Evolutionary conservation across 768 basidiomycete species (phyloP), one percentile per base, ranked within the genome.

Genomic region (Pisolithus sp.): DNA sequence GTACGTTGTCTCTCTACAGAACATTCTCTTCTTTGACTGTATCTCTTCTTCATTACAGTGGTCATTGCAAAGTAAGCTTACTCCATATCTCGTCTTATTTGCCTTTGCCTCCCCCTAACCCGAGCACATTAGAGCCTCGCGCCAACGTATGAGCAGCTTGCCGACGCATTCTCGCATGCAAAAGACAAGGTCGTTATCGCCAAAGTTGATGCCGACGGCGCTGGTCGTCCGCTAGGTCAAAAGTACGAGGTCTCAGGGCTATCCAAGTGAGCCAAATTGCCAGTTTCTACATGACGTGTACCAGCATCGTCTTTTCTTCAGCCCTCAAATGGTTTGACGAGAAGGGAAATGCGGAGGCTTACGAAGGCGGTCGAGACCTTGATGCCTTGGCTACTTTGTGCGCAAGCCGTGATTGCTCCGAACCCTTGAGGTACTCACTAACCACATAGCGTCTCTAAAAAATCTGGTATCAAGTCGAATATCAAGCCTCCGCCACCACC

Each of bases 121-220:
- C 13, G 13, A n/a, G 30, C 17, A 13, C n/a, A 34, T 37, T 60
- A 92, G 90, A 91, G 79, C 71, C 86, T 95, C 53, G 93, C 91
- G 0, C 93, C 94, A 3, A 68, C 73, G 0, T 97, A 90, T 57
- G 93, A 95, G 65, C 77, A 94, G 65, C 81, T 97, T 24, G 93
- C 85, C 26, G 88, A 95, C 60, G 87, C 87, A n/a, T 97, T 82
- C 63, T 70, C 78, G 4, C 79, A 85, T 49, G 81, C 77, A 48
- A 86, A 86, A 56, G 84, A 91, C 62, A 90, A 89, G 64, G 87
- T 97, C 20, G 60, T 90, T 47, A 80, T 97, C 58, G 93, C 92
- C 49, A 95, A 95, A 64, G 85, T 94, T 10, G 93, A 97, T 58
- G 93, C 93, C 1, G 93, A 97, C 62, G 91, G 92, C 46, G 85